Base-by-base conservation (phyloP, 1,284 basidiomycete genomes). In the Marasmius tenuissimus region DNA sequence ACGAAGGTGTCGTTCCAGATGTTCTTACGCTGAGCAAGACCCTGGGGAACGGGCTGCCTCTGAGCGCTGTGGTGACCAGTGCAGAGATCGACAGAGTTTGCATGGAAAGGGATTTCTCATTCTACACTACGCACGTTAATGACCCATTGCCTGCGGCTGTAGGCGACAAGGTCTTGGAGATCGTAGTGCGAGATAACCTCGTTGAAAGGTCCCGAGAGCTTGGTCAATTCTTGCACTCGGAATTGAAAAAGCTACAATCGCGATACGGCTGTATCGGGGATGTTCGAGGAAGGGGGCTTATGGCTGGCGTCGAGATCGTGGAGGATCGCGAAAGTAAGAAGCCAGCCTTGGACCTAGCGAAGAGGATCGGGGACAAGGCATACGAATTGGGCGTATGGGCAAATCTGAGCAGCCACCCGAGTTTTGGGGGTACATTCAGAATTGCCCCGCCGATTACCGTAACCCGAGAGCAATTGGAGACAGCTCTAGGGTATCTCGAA, bases 11-110 rank as follows among this genome's bases (percentile, higher is more conserved):
- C 34, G 60, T 67, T 2, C 67, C 67, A 0, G 67, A 68, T 35
- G 67, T 68, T 38, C 57, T 68, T 14, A 68, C 67, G 7, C 61
- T 68, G 2, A 67, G 66, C 12, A 68, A 68, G 59, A 68, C 67
- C 7, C 63, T 68, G 27, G 67, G 67, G 18, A 66, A 66, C 6
- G 67, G 67, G 22, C 60, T 68, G 20, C 67, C 67, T 7, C 64
- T 68, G 14, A 67, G 66, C 18, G 67, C 67, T n/a, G 64, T 66
- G n/a, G 60, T 68, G 27, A 68, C 67, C 10, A 67, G 66, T 11
- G 59, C 42, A 11, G 59, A 67, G 57, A 67, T 68, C 38, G 67
- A 68, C 61, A 38, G 67, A 39, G 62, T 56, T 10, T 51, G 63
- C 8, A 63, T 66, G 39, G 61, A 60, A 16, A 58, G 62, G 5